Percentiles rank a stretch among this genome's conserved stretches.
Conservation (phyloP, 192 early-diverging fungal species). For the Spinellus fusiger region DNA sequence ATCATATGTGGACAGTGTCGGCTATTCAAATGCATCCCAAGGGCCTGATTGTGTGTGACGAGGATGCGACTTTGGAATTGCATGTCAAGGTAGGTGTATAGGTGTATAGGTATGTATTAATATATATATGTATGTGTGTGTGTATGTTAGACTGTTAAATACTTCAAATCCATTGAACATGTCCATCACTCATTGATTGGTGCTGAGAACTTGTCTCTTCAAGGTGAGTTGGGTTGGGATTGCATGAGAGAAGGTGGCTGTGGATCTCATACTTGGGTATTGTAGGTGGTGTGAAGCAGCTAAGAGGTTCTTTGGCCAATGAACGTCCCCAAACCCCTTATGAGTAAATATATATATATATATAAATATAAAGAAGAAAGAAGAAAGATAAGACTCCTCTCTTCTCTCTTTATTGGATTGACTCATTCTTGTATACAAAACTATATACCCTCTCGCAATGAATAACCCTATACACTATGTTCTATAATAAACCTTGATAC, state of each 20-base stretch:
- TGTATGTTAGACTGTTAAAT: conserved; percentile 60
- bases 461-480: too few relatives aligned
- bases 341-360: background rate
- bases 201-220: conserved; percentile 60
- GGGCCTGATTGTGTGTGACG: conserved; percentile 78
- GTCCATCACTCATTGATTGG: conserved; percentile 69
- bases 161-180: conserved; percentile 83
- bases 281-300: conserved; percentile 19
- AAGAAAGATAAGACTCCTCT: too few relatives aligned
- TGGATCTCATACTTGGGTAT: background rate
- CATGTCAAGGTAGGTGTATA: conserved; percentile 58
- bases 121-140: background rate
- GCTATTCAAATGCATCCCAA: conserved; percentile 78
- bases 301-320: background rate
- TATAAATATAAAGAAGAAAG: too few relatives aligned
- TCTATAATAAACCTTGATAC: too few relatives aligned
- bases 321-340: conserved; percentile 15
- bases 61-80: conserved; percentile 78
- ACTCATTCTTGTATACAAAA: too few relatives aligned
- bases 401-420: too few relatives aligned
- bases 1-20: conserved; percentile 87
- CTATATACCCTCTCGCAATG: too few relatives aligned
- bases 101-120: background rate
- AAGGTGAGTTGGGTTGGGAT: conserved; percentile 37
- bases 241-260: background rate